Conservation (phyloP, 768 basidiomycete genomes). For the Hemileccinum impolitum region DNA sequence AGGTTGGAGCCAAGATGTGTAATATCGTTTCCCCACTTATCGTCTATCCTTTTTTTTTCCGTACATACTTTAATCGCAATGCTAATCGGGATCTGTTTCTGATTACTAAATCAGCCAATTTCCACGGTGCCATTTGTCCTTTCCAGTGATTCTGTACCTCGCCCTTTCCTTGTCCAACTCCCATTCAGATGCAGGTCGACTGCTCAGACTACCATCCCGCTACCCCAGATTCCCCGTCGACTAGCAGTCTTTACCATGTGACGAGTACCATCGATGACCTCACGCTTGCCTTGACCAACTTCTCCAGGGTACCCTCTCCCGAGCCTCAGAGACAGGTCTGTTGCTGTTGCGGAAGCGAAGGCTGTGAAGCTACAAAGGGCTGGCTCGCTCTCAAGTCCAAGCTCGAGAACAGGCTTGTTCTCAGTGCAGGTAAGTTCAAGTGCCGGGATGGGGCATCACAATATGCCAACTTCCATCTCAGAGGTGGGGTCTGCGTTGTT, state of each 20-base stretch:
- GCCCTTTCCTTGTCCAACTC: not conserved
- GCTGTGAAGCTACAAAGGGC: slow-evolving; percentile 60
- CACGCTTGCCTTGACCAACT: slow-evolving; percentile 66
- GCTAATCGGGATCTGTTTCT: slow-evolving; percentile 6
- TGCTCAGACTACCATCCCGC: slow-evolving; percentile 33
- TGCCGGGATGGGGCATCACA: not conserved
- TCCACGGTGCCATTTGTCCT: slow-evolving; percentile 14
- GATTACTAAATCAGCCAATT: slow-evolving; percentile 16
- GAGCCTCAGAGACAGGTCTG: slow-evolving; percentile 50
- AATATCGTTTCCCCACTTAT: slow-evolving; percentile 11
- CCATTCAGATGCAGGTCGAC: slow-evolving; percentile 23
- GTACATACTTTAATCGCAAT: slow-evolving; percentile 10
- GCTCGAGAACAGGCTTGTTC: slow-evolving; percentile 71
- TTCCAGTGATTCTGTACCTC: not conserved
- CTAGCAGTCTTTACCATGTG: slow-evolving; percentile 49
- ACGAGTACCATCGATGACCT: slow-evolving; percentile 75
- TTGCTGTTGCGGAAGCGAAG: slow-evolving; percentile 66
- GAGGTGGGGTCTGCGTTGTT: slow-evolving; percentile 90
- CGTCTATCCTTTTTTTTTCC: slow-evolving; percentile 5
- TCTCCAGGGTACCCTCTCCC: slow-evolving; percentile 73
- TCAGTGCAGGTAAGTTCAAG: slow-evolving; percentile 75
- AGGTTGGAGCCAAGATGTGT: slow-evolving; percentile 15
- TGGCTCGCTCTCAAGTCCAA: slow-evolving; percentile 66
- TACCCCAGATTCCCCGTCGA: slow-evolving; percentile 50
- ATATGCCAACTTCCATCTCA: slow-evolving; percentile 27